Evolutionary conservation across 179 eudicot genomes (phyloP).

Genomic region (Beta corolliflora): DNA sequence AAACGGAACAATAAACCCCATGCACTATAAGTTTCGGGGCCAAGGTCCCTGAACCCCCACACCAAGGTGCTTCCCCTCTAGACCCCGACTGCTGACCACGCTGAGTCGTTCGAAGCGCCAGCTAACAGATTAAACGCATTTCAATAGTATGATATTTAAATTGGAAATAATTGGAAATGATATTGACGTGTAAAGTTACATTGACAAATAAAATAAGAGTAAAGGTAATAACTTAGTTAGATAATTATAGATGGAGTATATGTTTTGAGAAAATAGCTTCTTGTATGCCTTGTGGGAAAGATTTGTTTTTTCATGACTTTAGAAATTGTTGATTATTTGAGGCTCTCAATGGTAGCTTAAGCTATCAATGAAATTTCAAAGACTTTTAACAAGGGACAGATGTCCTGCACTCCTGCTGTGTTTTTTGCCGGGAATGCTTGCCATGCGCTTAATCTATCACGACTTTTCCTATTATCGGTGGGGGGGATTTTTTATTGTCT

Average conservation of each 20-base stretch:
- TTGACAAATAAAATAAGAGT: not conserved
- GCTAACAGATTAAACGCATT: too few species aligned
- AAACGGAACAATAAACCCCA: too few species aligned
- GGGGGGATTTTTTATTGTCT: not conserved
- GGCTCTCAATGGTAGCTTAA: not conserved
- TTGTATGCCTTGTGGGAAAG: not conserved
- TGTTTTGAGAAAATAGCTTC: not conserved
- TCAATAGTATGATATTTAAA: too few species aligned
- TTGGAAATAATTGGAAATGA: not conserved
- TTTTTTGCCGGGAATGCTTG: not conserved
- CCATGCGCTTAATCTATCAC: not conserved
- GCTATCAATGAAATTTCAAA: not conserved
- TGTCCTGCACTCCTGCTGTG: not conserved
- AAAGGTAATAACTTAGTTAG: not conserved
- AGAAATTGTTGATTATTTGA: not conserved
- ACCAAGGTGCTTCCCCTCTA: too few species aligned
- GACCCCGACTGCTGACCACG: too few species aligned
- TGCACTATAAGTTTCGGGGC: too few species aligned
- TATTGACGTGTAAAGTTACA: not conserved
- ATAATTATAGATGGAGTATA: not conserved
- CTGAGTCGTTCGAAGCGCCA: too few species aligned
- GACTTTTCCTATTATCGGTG: not conserved
- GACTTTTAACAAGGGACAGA: not conserved
- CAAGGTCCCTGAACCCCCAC: too few species aligned
- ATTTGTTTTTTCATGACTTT: not conserved